Evolutionary conservation across 1,284 basidiomycete genomes (phyloP), one percentile per base, ranked within the genome.

Genomic region (Cryptococcus amylolentus): DNA sequence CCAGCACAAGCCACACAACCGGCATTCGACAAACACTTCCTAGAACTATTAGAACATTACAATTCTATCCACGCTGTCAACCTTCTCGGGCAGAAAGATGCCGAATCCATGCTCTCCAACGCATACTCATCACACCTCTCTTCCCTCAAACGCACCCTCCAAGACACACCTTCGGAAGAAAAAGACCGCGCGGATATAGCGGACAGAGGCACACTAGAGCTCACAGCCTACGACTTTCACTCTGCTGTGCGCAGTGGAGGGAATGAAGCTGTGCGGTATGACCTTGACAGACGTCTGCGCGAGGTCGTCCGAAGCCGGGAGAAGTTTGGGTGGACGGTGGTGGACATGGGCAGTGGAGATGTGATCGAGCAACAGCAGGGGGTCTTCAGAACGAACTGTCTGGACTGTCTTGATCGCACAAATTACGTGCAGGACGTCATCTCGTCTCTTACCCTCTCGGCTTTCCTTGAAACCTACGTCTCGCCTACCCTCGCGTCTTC

Each of bases 341-440:
- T 86, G 45, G 89, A 94, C 70, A 73, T 82, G 0, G 71, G 73
- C 1, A 80, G 84, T 1, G 83, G 85, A 48, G 85, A 87, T 55
- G 80, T 88, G 41, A 83, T 97, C 40, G 88, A 86, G 28, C 81
- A 85, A 55, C 96, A 99, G 72, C 84, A 84, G 53, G 96, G 96
- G 5, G 84, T 92, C 9, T 97, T 98, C 75, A 82, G 96, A 52
- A 89, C 88, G 13, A 99, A 99, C 71, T 99, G 95, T 73, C 80
- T 98, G 49, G 95, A 98, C 73, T 97, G 93, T 73, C 80, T 98
- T 60, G 95, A 98, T 71, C 86, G 96, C 40, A 99, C 96, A n/a
- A 99, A 99, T 73, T 96, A 96, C 63, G 86, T 97, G 1, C 89
- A 98, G 77, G 94, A 97, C 67, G 89, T 95, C 59, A 80, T 96